Evolutionary conservation across 176 grass and related monocot genomes (phyloP).

Genomic region (Poa pratensis): DNA sequence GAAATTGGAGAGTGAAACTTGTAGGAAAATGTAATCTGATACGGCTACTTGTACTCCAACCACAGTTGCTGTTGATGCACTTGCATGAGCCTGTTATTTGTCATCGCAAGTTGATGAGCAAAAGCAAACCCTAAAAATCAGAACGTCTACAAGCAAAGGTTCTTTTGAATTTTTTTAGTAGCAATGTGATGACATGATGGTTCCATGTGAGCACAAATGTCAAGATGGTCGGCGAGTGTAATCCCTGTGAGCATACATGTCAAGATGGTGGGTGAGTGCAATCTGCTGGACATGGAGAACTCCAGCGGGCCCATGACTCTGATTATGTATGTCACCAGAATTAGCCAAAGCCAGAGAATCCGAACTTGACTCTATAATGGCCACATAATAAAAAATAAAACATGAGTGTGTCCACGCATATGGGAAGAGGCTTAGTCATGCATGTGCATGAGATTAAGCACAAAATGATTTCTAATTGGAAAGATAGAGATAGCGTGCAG

Average conservation of each 20-base stretch:
- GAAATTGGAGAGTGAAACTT: slow-evolving; percentile 21
- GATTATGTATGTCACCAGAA: not conserved
- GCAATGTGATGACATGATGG: not conserved
- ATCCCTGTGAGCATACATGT: not conserved
- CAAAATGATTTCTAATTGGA: not conserved
- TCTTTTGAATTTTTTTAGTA: not conserved
- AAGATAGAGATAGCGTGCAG: not conserved
- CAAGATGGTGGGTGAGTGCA: not conserved
- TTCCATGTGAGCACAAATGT: not conserved
- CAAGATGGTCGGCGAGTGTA: not conserved
- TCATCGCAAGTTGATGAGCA: not conserved
- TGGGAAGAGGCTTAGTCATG: not conserved
- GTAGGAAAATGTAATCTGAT: slow-evolving; percentile 9
- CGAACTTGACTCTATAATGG: not conserved
- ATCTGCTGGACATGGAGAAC: slow-evolving; percentile 14
- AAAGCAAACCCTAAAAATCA: not conserved
- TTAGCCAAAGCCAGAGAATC: not conserved
- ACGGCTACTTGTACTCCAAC: not conserved
- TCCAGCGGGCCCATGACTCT: not conserved
- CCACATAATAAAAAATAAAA: not conserved
- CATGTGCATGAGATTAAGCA: slow-evolving; percentile 1
- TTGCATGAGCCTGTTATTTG: not conserved
- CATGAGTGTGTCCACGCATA: not conserved
- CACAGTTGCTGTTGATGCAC: not conserved
- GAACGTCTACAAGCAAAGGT: not conserved